Conservation (phyloP, 768 basidiomycete species). For the Mycena vulgaris region DNA sequence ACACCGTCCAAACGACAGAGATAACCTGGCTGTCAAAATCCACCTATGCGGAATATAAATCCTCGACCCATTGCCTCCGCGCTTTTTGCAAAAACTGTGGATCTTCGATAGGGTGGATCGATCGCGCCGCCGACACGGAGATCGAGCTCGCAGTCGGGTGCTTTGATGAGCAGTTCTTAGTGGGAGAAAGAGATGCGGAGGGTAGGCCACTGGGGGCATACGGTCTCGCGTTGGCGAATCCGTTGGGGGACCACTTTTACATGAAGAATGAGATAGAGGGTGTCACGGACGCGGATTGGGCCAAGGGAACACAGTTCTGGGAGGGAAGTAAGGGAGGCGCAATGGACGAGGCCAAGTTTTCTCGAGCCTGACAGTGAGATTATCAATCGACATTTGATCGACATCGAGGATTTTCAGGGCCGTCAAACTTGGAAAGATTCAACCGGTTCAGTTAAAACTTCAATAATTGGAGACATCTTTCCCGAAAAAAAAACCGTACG, state of each 20-base stretch:
- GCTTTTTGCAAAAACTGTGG: conserved; percentile 31
- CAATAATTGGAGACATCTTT: too few species aligned
- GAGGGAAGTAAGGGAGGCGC: conserved; percentile 14
- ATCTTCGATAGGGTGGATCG: conserved; percentile 22
- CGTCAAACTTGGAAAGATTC: too few species aligned
- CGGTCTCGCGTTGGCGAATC: conserved; percentile 20
- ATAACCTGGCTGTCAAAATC: conserved; percentile 21
- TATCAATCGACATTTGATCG: too few species aligned
- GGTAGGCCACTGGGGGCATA: conserved; percentile 12
- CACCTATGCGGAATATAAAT: conserved; percentile 31
- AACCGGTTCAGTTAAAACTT: too few species aligned
- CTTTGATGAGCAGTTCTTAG: conserved; percentile 29
- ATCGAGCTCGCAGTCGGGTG: conserved; percentile 16
- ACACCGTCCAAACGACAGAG: conserved; percentile 1
- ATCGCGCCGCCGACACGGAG: conserved; percentile 1
- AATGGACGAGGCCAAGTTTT: not conserved
- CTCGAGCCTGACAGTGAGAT: too few species aligned
- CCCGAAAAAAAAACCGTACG: too few species aligned
- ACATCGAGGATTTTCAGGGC: too few species aligned
- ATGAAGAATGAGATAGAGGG: conserved; percentile 27
- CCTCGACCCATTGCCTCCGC: conserved; percentile 10
- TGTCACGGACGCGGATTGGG: conserved; percentile 6
- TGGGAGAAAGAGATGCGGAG: conserved; percentile 20
- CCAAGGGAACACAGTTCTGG: conserved; percentile 25
- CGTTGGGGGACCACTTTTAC: conserved; percentile 14